Evolutionary conservation across 2,329 filamentous ascomycete genomes (phyloP), one percentile per base, ranked within the genome.

Genomic region (Trichophyton schoenleinii): DNA sequence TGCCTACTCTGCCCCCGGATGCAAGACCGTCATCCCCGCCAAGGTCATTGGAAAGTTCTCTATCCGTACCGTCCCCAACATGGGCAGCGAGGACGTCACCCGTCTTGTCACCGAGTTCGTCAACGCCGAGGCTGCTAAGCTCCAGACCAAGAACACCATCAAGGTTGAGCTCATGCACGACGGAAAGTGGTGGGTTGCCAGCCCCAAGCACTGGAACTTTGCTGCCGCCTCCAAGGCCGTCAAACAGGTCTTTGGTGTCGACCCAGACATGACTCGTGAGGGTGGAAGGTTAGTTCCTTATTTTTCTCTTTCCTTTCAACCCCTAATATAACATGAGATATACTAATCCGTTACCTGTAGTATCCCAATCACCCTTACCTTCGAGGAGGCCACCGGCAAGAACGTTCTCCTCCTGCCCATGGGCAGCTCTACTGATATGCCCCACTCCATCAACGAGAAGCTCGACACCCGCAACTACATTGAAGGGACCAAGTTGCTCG

Each of bases 201-300:
- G 88, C 71, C 92, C 94, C 34, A 94, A 95, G 78, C 92, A 99
- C 82, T 97, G 94, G 91, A 99, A 99, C 82, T 99, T 97, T 78
- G 83, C 85, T 34, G 92, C 92, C 28, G 94, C 94, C 13, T 85
- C 87, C 71, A 97, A 96, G 82, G 94, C 94, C n/a, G 91, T 94
- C 38, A 87, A 97, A 80, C 85, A 90, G 66, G 94, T 99, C 42
- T 99, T 91, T 83, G 89, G 89, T 60, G 87, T 96, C 60, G 82
- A 91, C 79, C 94, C 94, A 28, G 94, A 99, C 77, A 87, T 96
- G 76, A 99, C 94, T 46, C 85, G 94, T 65, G 94, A 99, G 79
- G 94, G 94, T 75, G 94, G 94, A 77, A 89, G 85, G 85, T 87
- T 78, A 74, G 81, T 74, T 28, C 22, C 22, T 22, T 22, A 22